Conservation (phyloP, 208 protist genomes). For the Balamuthia mandrillaris region DNA sequence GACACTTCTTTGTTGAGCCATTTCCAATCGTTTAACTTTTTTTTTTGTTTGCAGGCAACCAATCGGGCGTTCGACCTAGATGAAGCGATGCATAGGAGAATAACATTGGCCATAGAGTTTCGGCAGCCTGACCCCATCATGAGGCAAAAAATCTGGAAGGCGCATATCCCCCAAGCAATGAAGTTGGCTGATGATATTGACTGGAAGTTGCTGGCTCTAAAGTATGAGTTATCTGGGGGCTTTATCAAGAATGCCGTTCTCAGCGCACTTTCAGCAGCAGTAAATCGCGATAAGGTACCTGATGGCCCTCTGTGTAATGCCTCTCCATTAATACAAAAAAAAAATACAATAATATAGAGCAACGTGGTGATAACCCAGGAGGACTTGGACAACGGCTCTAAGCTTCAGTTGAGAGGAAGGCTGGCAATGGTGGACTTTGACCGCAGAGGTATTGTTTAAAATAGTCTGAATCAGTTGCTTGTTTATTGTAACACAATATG, state of each 20-base stretch:
- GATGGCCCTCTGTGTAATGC: no score
- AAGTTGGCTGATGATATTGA: constrained; percentile 39
- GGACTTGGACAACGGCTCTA: constrained; percentile 51
- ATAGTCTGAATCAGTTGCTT: no score
- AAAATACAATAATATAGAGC: no score
- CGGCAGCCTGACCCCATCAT: constrained; percentile 41
- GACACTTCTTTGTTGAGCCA: background rate
- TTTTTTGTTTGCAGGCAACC: no score
- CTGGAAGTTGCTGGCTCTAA: constrained; percentile 34
- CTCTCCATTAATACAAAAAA: no score
- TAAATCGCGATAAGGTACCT: no score
- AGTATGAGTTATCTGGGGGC: constrained; percentile 58
- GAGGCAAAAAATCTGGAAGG: constrained; percentile 47
- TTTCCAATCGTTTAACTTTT: background rate
- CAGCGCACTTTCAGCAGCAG: no score
- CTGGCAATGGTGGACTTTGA: constrained; percentile 54
- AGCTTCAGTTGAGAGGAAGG: constrained; percentile 11
- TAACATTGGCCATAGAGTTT: constrained; percentile 61
- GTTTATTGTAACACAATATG: no score
- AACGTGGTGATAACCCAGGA: no score
- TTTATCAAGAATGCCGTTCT: constrained; percentile 71
- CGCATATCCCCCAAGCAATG: constrained; percentile 41
- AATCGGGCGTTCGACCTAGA: constrained; percentile 50
- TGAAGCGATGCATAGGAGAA: constrained; percentile 52
- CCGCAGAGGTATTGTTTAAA: no score